These are phyloP conservation scores for Fomitopsis palustris DNA, from an alignment of 1,284 basidiomycete species.

Conservation along the genomic window DNA sequence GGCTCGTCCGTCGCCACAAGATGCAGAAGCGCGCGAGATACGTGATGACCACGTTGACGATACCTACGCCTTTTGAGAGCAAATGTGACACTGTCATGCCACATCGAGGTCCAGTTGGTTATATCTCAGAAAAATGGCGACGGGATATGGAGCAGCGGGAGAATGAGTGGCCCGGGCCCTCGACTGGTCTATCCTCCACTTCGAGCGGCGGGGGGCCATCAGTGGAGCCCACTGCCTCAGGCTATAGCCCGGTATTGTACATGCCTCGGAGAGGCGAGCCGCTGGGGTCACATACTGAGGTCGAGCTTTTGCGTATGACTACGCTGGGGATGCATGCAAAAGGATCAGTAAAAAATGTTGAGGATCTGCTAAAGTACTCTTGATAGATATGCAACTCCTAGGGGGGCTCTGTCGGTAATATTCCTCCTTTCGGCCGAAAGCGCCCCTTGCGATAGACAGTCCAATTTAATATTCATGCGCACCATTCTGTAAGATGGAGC, in stretches of 20 bases:
- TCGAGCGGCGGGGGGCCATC: background rate
- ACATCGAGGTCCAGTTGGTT: background rate
- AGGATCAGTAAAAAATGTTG: background rate
- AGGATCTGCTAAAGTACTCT: background rate
- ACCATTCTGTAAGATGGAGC: too few species aligned
- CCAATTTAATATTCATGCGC: too few species aligned
- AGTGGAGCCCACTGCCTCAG: background rate
- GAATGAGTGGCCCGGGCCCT: background rate
- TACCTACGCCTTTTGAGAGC: background rate
- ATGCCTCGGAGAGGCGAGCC: background rate
- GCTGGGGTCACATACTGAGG: background rate
- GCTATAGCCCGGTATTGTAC: background rate
- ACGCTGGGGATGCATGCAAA: background rate
- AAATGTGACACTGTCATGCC: background rate
- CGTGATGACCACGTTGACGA: background rate
- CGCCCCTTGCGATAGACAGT: too few species aligned
- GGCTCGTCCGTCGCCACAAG: background rate
- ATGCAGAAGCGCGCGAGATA: background rate
- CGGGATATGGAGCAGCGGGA: background rate
- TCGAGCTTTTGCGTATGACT: background rate
- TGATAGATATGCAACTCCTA: background rate
- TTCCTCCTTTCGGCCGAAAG: too few species aligned
- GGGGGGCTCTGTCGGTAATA: too few species aligned
- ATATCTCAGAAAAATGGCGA: background rate
- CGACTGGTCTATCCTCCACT: background rate